Conservation (phyloP, 495 filamentous ascomycete genomes). For the Sporormia fimetaria region DNA sequence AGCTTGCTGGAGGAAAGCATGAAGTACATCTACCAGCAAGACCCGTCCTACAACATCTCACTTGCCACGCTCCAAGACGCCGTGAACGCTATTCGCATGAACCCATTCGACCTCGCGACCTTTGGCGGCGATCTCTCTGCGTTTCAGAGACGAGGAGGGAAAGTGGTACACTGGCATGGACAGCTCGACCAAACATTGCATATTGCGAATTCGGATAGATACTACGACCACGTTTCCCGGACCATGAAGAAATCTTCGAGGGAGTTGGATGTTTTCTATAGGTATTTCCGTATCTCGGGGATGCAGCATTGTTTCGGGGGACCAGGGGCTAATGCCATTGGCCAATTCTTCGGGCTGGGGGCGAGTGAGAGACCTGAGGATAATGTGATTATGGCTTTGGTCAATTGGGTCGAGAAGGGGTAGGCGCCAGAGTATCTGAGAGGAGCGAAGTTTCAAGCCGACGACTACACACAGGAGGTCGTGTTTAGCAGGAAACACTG, state of each 20-base stretch:
- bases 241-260: background rate
- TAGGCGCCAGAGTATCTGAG: slow-evolving; percentile 11
- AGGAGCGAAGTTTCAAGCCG: slow-evolving; percentile 14
- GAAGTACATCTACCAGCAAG: background rate
- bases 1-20: slow-evolving; percentile 2
- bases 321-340: slow-evolving; percentile 1
- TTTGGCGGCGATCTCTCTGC: slow-evolving; percentile 4
- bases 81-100: background rate
- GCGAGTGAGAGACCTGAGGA: slow-evolving; percentile 4
- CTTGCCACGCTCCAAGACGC: background rate
- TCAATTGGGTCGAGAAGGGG: slow-evolving; percentile 10
- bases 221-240: slow-evolving; percentile 2
- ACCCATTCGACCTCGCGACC: slow-evolving; percentile 4
- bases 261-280: slow-evolving; percentile 13
- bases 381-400: slow-evolving; percentile 9
- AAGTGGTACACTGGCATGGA: slow-evolving; percentile 13
- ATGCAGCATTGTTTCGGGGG: slow-evolving; percentile 8
- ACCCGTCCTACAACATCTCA: background rate
- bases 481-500: slow-evolving; percentile 10
- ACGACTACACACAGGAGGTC: background rate
- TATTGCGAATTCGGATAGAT: slow-evolving; percentile 1
- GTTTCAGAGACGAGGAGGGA: slow-evolving; percentile 9
- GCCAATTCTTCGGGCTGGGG: background rate
- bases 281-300: slow-evolving; percentile 6
- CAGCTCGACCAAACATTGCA: background rate